phyloP scores from a whole-genome alignment of 164 flowering plant genomes.

The Aristolochia contorta region DNA sequence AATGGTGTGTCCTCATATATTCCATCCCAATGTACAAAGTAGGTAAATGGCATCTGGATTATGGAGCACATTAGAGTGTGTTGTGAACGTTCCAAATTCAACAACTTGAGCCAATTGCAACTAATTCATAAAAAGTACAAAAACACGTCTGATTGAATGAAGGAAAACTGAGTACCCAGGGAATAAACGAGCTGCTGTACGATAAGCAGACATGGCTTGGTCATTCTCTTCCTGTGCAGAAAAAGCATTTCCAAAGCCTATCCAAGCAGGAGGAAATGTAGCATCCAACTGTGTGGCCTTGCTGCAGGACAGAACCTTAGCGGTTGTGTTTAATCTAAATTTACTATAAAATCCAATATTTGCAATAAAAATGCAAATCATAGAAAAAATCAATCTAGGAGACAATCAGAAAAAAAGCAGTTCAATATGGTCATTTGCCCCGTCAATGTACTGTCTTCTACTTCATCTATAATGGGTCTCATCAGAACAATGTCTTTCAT shows the following conservation, averaged over 20 bases:
- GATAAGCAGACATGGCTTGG: constrained; percentile 94
- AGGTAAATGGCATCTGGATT: constrained; percentile 94
- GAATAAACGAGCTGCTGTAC: constrained; percentile 93
- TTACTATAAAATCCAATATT: no score
- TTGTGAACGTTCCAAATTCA: background rate
- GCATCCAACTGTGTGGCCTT: constrained; percentile 88
- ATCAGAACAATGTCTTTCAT: no score
- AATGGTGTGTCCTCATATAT: constrained; percentile 92
- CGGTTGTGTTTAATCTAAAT: no score
- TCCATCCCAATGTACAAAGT: constrained; percentile 94
- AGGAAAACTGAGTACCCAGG: constrained; percentile 61
- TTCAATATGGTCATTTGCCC: no score
- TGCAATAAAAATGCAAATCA: no score
- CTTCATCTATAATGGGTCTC: no score
- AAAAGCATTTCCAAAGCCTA: constrained; percentile 90
- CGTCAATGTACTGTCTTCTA: no score
- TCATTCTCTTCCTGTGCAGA: constrained; percentile 98
- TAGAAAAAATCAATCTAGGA: no score
- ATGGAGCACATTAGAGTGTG: constrained; percentile 29
- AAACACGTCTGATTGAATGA: background rate
- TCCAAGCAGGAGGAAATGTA: constrained; percentile 83
- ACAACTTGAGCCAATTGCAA: background rate
- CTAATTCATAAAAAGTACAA: background rate
- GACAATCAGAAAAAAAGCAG: no score
- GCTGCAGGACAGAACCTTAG: constrained; percentile 28